These are phyloP conservation scores for Mantamonas sphyraenae DNA, from an alignment of 78 protist species.

Conservation along the genomic window DNA sequence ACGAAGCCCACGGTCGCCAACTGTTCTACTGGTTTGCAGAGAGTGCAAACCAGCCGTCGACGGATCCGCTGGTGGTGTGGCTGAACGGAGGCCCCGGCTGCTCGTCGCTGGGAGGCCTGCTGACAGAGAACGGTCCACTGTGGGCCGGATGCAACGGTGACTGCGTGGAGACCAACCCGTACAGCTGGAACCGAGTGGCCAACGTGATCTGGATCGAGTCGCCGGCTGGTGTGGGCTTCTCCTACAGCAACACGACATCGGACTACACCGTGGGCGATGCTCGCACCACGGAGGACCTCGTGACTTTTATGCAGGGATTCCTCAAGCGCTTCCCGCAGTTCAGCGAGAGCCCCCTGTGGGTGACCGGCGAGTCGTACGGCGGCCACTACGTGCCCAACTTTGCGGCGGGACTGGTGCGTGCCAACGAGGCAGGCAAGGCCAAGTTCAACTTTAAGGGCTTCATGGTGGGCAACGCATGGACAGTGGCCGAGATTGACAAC, in stretches of 20 bases:
- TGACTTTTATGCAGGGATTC: neutral
- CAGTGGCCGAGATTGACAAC: constrained; percentile 30
- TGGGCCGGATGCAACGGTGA: neutral
- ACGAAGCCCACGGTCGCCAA: neutral
- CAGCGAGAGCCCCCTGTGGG: constrained; percentile 13
- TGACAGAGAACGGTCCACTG: constrained; percentile 19
- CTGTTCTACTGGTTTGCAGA: constrained; percentile 27
- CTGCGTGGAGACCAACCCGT: neutral
- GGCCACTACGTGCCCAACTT: constrained; percentile 43
- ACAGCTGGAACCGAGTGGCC: constrained; percentile 43
- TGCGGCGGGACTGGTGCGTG: neutral
- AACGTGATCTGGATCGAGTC: constrained; percentile 41
- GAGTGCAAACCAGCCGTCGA: constrained; percentile 33
- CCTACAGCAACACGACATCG: neutral
- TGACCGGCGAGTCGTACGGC: constrained; percentile 63
- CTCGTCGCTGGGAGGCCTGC: constrained; percentile 17
- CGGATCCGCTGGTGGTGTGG: constrained; percentile 68
- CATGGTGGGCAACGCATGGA: constrained; percentile 46
- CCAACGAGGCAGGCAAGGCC: neutral
- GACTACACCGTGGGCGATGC: constrained; percentile 19
- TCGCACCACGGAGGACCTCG: constrained; percentile 24
- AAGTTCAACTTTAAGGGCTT: constrained; percentile 10
- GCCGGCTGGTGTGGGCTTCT: constrained; percentile 58
- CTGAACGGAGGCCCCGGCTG: constrained; percentile 78
- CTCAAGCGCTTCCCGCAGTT: constrained; percentile 46